A percentile compares a stretch with the other conserved stretches of the same genome.
phyloP scores from a whole-genome alignment of 179 eudicot species.

The Silene noctiflora region DNA sequence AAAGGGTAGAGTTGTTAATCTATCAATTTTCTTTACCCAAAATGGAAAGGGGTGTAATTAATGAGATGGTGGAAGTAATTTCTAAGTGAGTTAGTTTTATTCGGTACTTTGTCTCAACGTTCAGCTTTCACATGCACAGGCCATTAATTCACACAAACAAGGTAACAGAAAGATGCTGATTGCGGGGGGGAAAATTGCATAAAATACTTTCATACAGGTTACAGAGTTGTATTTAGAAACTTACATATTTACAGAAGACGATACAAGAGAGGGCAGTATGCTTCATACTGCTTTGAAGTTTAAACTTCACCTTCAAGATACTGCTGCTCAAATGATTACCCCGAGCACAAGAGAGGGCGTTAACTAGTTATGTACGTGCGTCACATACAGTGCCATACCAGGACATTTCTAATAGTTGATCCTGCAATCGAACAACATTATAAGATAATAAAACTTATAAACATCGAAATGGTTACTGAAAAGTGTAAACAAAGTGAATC shows the following conservation, averaged over 20 bases:
- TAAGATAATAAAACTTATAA: neutral
- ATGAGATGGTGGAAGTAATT: too few species aligned
- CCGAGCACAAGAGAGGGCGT: neutral
- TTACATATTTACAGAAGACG: conserved; percentile 9
- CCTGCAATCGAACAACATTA: conserved; percentile 5
- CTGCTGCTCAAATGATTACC: neutral
- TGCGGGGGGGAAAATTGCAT: neutral
- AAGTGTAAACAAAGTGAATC: neutral
- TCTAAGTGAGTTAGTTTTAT: too few species aligned
- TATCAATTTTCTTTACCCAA: too few species aligned
- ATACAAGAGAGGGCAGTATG: neutral
- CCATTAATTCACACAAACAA: too few species aligned
- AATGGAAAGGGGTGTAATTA: too few species aligned
- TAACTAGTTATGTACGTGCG: too few species aligned
- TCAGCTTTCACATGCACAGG: too few species aligned
- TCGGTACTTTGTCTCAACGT: too few species aligned
- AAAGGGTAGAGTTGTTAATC: too few species aligned
- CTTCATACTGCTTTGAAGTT: neutral
- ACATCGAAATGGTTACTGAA: neutral
- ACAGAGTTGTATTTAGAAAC: neutral
- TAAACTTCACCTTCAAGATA: neutral
- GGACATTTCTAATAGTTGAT: neutral
- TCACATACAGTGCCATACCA: neutral
- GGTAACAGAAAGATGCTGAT: neutral
- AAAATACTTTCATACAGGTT: neutral